phyloP scores from a whole-genome alignment of 768 basidiomycete species.

The Russula ochroleuca region DNA sequence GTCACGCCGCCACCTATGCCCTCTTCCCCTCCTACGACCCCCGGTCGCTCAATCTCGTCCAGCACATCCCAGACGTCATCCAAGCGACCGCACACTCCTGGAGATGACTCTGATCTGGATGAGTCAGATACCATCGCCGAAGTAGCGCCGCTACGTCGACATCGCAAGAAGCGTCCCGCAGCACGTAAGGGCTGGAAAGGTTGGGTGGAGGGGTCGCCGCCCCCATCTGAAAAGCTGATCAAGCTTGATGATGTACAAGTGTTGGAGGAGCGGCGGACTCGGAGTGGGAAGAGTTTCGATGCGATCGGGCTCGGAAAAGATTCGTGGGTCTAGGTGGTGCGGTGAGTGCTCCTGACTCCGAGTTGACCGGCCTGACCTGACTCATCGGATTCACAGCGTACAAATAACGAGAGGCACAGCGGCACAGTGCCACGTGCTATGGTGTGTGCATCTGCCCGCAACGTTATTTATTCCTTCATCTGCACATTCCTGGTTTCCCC shows the following conservation, averaged over 20 bases:
- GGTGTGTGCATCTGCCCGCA: constrained; percentile 27
- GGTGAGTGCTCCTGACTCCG: constrained; percentile 28
- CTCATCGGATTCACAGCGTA: neutral
- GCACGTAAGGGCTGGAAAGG: constrained; percentile 85
- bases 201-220: constrained; percentile 83
- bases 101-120: constrained; percentile 42
- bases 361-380: neutral
- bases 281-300: constrained; percentile 83
- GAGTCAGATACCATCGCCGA: constrained; percentile 29
- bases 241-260: constrained; percentile 71
- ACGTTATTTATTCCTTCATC: constrained; percentile 19
- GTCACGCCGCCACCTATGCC: constrained; percentile 65
- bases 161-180: constrained; percentile 52
- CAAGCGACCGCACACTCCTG: constrained; percentile 72
- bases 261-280: constrained; percentile 69
- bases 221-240: constrained; percentile 75
- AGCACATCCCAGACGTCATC: constrained; percentile 73
- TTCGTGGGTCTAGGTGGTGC: constrained; percentile 63
- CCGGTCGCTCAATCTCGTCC: constrained; percentile 70
- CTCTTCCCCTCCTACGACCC: constrained; percentile 67
- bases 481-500: constrained; percentile 15
- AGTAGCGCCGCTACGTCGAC: constrained; percentile 30
- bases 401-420: constrained; percentile 2
- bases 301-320: constrained; percentile 75
- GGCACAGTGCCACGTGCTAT: constrained; percentile 25